Conservation (phyloP, 1,139 yeast species). For the Pichia cactophila region DNA sequence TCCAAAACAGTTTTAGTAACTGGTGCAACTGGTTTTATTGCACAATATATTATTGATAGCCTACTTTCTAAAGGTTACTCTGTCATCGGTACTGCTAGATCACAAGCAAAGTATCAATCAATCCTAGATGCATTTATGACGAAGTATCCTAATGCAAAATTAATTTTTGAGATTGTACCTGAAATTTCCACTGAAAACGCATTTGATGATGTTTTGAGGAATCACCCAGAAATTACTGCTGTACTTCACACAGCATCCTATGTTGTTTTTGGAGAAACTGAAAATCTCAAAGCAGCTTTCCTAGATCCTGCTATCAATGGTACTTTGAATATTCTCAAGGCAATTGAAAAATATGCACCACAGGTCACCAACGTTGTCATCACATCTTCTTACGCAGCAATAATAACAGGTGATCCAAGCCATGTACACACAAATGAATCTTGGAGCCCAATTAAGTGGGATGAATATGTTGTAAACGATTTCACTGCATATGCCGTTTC, state of each 20-base stretch:
- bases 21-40: conserved; percentile 20
- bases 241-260: conserved; percentile 60
- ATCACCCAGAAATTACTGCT: conserved; percentile 41
- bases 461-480: conserved; percentile 25
- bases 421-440: conserved; percentile 26
- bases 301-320: conserved; percentile 47
- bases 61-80: conserved; percentile 23
- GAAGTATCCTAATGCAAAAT: conserved; percentile 25
- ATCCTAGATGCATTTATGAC: conserved; percentile 21
- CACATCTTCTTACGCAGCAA: conserved; percentile 51
- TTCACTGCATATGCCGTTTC: conserved; percentile 40
- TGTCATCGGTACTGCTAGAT: conserved; percentile 34
- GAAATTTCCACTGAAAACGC: conserved; percentile 31
- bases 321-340: conserved; percentile 37
- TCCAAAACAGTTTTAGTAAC: conserved; percentile 12
- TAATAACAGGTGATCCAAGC: conserved; percentile 17
- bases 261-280: conserved; percentile 25
- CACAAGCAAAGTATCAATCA: conserved; percentile 27
- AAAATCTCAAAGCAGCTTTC: conserved; percentile 15
- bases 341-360: conserved; percentile 38
- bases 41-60: conserved; percentile 26
- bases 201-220: conserved; percentile 38
- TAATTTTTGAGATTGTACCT: conserved; percentile 29
- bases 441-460: conserved; percentile 36
- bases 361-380: conserved; percentile 44